phyloP scores from a whole-genome alignment of 1,284 basidiomycete species.

The Malassezia yamatoensis region DNA sequence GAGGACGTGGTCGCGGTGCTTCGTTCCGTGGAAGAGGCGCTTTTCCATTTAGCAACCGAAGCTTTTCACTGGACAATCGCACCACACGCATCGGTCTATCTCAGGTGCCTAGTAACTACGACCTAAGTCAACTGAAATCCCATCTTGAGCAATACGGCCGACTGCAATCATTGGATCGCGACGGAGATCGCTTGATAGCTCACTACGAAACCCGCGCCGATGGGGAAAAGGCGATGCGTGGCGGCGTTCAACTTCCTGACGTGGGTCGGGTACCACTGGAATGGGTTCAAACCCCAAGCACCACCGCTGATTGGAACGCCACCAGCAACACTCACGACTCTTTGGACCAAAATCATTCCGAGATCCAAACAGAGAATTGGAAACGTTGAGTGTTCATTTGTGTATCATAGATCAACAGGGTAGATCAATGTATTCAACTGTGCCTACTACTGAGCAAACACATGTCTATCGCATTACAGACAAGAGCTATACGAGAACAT shows the following conservation, averaged over 20 bases:
- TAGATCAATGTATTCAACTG: not conserved
- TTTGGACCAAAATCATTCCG: not conserved
- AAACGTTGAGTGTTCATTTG: conserved; percentile 21
- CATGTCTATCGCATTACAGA: conserved; percentile 9
- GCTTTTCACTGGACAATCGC: conserved; percentile 69
- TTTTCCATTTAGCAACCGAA: conserved; percentile 49
- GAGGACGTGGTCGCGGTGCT: conserved; percentile 53
- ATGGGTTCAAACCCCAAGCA: conserved; percentile 29
- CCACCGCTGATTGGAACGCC: not conserved
- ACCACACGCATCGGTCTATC: conserved; percentile 70
- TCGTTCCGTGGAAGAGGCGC: conserved; percentile 59
- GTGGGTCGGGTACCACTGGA: conserved; percentile 31
- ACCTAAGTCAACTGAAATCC: conserved; percentile 58
- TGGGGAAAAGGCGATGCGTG: conserved; percentile 34
- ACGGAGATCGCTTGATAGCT: conserved; percentile 7
- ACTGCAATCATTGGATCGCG: conserved; percentile 23
- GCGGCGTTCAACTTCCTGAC: conserved; percentile 29
- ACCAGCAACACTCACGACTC: not conserved
- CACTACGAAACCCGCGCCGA: conserved; percentile 32
- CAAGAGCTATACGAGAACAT: not conserved
- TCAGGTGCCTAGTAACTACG: conserved; percentile 52
- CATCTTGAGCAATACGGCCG: conserved; percentile 56
- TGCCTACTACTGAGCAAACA: not conserved
- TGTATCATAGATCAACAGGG: not conserved
- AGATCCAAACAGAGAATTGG: conserved; percentile 30